Base-by-base conservation (phyloP, 306 rosid genomes). In the barrel medic (Medicago truncatula) region DNA sequence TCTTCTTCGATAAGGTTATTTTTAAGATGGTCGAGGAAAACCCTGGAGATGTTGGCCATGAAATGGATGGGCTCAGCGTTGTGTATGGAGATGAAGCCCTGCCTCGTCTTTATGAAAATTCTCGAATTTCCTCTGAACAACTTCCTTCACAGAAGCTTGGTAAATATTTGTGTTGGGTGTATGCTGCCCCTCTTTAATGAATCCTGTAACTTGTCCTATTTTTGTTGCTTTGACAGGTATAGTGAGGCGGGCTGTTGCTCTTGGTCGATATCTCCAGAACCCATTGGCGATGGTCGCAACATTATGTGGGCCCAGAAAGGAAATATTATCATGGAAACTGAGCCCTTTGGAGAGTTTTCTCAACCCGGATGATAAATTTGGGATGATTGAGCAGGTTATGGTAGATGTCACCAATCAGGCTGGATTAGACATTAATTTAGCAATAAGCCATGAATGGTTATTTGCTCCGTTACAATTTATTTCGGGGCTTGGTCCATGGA, bases 1-100 rank as follows among this genome's bases (percentile, higher is more conserved):
- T 57, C 40, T 78, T 31, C 4, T 28, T 80, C 59, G 68, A 67
- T 82, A 82, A 95, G 99, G 88, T 95, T 57, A 95, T 95, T 73
- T 95, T 83, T 73, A 95, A 95, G 87, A 95, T 95, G 99, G 97
- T 95, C 59, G 99, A 95, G 86, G 99, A 92, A 85, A 95, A 95
- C 74, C 99, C 99, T 46, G 88, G 99, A 79, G 99, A 92, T 80
- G 96, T 95, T 70, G 99, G 99, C 58, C 97, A 88, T 83, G 99
- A 92, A 80, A 95, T 95, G 98, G 99, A 95, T 78, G 97, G 96
- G 65, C 84, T 95, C 76, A 89, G 93, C 84, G 87, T 95, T 84
- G 99, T 95, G 52, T 95, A 95, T 80, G 99, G 97, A 18, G 99
- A 95, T 46, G 99, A 95, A 87, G 89, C 97, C 68, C 86, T 95